phyloP scores from a whole-genome alignment of 2,329 filamentous ascomycete genomes.

The Paracoccidioides lutzii region DNA sequence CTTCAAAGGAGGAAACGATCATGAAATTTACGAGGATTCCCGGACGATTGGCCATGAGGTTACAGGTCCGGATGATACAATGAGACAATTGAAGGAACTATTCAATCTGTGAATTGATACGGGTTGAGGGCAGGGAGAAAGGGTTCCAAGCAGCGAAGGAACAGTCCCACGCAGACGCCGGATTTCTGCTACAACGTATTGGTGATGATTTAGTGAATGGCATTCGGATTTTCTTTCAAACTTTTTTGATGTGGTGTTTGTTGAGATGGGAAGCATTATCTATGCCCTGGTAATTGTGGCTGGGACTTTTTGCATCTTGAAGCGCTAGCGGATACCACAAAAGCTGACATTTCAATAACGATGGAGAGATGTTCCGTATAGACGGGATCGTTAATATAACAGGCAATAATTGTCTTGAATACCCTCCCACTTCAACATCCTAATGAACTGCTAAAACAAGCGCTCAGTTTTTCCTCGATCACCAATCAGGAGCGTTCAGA shows the following conservation, averaged over 20 bases:
- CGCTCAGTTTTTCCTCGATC: not conserved
- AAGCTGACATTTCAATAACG: not conserved
- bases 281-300: not conserved
- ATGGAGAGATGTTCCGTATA: not conserved
- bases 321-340: not conserved
- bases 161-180: not conserved
- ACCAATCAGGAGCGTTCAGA: not conserved
- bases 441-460: too few relatives aligned
- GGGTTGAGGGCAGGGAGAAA: not conserved
- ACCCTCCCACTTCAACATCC: too few relatives aligned
- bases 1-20: conserved; percentile 81
- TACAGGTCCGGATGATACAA: conserved; percentile 67
- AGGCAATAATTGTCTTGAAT: not conserved
- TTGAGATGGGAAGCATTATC: not conserved
- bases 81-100: conserved; percentile 63
- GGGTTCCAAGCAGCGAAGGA: not conserved
- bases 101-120: conserved; percentile 39
- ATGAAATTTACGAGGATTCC: conserved; percentile 75
- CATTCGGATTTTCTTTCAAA: not conserved
- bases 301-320: not conserved
- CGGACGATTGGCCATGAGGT: conserved; percentile 80
- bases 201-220: not conserved
- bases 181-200: not conserved
- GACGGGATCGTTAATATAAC: not conserved
- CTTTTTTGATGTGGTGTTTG: not conserved